These are phyloP conservation scores for Leccinellum luteum DNA, from an alignment of 768 basidiomycete genomes.

Conservation along the genomic window DNA sequence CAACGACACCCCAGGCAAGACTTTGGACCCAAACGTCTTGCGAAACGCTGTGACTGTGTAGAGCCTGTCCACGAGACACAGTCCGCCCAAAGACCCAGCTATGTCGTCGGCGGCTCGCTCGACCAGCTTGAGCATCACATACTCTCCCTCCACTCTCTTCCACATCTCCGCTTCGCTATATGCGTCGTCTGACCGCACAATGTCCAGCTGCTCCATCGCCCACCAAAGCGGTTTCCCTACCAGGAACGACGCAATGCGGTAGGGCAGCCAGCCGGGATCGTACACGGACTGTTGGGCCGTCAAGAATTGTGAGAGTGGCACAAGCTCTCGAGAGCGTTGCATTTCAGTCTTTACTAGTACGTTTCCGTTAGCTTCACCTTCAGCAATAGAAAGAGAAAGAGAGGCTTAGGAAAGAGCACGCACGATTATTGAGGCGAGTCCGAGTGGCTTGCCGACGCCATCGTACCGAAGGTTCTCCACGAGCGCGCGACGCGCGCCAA, in stretches of 20 bases:
- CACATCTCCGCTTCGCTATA: conserved; percentile 45
- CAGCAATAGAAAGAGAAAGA: background rate
- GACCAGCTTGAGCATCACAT: conserved; percentile 63
- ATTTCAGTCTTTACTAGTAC: conserved; percentile 72
- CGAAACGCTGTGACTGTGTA: conserved; percentile 64
- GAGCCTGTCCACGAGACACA: conserved; percentile 53
- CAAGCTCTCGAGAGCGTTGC: conserved; percentile 39
- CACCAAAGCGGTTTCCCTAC: conserved; percentile 84
- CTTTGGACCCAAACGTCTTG: conserved; percentile 47
- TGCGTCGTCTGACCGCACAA: conserved; percentile 61
- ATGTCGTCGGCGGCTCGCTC: conserved; percentile 65
- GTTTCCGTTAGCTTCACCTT: conserved; percentile 25
- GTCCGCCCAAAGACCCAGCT: conserved; percentile 40
- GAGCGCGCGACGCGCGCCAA: conserved; percentile 53
- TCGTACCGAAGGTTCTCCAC: conserved; percentile 61
- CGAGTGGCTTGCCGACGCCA: conserved; percentile 73
- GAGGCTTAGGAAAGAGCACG: conserved; percentile 33
- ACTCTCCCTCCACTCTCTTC: conserved; percentile 66
- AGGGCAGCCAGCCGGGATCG: conserved; percentile 65
- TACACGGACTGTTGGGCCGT: conserved; percentile 59
- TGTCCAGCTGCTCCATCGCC: conserved; percentile 75
- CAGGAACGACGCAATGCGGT: conserved; percentile 65
- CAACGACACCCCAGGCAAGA: conserved; percentile 44
- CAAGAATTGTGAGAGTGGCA: conserved; percentile 56
- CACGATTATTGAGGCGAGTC: conserved; percentile 70